Percentiles rank a stretch among this genome's conserved stretches.
phyloP scores from a whole-genome alignment of 805 yeast species.

The Clavispora fructus region DNA sequence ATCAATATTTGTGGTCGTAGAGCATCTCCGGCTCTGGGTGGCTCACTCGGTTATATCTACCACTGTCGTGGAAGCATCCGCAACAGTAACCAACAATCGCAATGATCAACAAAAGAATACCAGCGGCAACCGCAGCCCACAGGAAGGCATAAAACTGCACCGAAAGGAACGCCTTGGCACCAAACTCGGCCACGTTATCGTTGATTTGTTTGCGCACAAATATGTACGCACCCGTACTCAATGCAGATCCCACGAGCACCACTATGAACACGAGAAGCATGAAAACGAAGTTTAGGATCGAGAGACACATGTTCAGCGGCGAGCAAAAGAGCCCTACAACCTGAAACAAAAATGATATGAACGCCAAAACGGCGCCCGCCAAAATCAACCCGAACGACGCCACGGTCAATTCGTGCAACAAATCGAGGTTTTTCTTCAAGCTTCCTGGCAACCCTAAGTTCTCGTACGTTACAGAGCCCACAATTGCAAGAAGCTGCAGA shows the following conservation, averaged over 20 bases:
- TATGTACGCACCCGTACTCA: constrained; percentile 59
- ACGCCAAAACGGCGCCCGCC: constrained; percentile 30
- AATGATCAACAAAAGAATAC: constrained; percentile 25
- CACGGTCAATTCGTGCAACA: constrained; percentile 44
- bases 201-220: constrained; percentile 49
- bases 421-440: constrained; percentile 40
- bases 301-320: constrained; percentile 42
- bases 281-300: constrained; percentile 40
- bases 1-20: constrained; percentile 11
- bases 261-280: constrained; percentile 42
- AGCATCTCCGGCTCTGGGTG: constrained; percentile 7
- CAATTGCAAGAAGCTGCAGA: constrained; percentile 9
- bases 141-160: constrained; percentile 50
- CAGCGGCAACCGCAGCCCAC: constrained; percentile 59
- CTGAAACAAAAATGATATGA: constrained; percentile 46
- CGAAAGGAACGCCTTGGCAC: constrained; percentile 50
- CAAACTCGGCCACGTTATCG: constrained; percentile 41
- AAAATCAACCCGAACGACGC: constrained; percentile 49
- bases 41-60: constrained; percentile 21
- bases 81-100: constrained; percentile 38
- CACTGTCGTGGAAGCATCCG: constrained; percentile 29
- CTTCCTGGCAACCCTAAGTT: constrained; percentile 49
- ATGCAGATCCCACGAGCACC: constrained; percentile 42
- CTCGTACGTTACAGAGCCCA: constrained; percentile 16
- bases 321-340: constrained; percentile 35